Conservation (phyloP, 169 alveolate genomes). For the Plasmodium gallinaceum region DNA sequence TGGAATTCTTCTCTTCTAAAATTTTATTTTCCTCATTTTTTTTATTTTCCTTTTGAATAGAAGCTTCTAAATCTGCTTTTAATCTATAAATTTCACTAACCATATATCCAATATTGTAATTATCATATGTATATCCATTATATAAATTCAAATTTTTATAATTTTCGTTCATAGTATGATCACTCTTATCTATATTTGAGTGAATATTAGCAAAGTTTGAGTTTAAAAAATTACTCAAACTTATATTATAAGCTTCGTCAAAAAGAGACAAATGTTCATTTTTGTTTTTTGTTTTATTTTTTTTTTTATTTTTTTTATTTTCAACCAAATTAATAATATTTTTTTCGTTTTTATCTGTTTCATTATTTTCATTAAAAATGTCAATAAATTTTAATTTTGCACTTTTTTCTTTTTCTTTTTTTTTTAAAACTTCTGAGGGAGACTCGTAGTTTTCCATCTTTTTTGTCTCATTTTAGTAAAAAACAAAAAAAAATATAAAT, state of each 20-base stretch:
- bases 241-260: slow-evolving; percentile 8
- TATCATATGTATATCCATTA: slow-evolving; percentile 2
- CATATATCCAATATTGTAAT: slow-evolving; percentile 7
- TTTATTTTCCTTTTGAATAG: slow-evolving; percentile 34
- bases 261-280: background rate
- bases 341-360: slow-evolving; percentile 19
- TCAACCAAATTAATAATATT: background rate
- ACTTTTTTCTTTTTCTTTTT: slow-evolving; percentile 12
- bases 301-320: slow-evolving; percentile 16
- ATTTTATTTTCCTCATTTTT: slow-evolving; percentile 38
- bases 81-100: slow-evolving; percentile 26
- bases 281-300: slow-evolving; percentile 16
- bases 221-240: background rate
- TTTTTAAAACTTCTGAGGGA: slow-evolving; percentile 70
- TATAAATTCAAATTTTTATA: background rate
- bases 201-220: background rate
- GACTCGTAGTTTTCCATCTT: slow-evolving; percentile 63
- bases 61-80: slow-evolving; percentile 42
- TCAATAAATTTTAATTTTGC: slow-evolving; percentile 48
- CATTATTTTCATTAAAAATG: slow-evolving; percentile 51
- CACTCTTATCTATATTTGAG: background rate
- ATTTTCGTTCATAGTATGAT: background rate
- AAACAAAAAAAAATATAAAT: background rate
- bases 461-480: slow-evolving; percentile 6
- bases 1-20: slow-evolving; percentile 14